Percentiles rank a stretch among this genome's conserved stretches.
Evolutionary conservation across 2,329 filamentous ascomycete genomes (phyloP).

Genomic region (Penicillium sp.): DNA sequence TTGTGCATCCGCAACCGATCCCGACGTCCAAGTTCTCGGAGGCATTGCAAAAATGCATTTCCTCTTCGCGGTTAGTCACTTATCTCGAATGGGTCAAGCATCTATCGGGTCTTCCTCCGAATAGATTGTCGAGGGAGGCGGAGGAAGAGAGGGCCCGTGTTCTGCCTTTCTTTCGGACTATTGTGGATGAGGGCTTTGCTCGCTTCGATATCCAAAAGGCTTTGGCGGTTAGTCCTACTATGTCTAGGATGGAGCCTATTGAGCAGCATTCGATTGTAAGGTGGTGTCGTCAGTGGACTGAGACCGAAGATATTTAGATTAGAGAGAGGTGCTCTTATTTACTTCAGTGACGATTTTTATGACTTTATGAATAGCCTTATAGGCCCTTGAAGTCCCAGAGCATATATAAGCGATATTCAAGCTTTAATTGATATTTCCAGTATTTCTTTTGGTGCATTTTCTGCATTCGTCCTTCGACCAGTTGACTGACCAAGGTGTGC

Average conservation of each 20-base stretch:
- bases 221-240: constrained; percentile 5
- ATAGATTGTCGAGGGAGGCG: constrained; percentile 11
- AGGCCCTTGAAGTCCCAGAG: neutral
- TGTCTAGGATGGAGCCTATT: constrained; percentile 10
- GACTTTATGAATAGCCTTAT: neutral
- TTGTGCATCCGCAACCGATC: constrained; percentile 8
- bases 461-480: neutral
- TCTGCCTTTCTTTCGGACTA: constrained; percentile 8
- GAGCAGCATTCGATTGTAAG: neutral
- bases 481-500: too few relatives aligned
- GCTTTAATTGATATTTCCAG: neutral
- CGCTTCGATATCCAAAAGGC: constrained; percentile 3
- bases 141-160: constrained; percentile 10
- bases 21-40: constrained; percentile 5
- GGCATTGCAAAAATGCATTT: constrained; percentile 7
- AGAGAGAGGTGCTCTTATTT: neutral
- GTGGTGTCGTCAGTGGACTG: constrained; percentile 12
- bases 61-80: constrained; percentile 3
- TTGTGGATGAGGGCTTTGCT: neutral
- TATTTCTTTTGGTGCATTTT: neutral
- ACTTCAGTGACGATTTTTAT: neutral
- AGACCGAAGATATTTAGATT: neutral
- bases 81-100: constrained; percentile 9
- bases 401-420: neutral
- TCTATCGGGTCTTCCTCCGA: constrained; percentile 5